These are phyloP conservation scores for Ceratocystis diversiconidia DNA, from an alignment of 2,329 filamentous ascomycete species.

Conservation along the genomic window DNA sequence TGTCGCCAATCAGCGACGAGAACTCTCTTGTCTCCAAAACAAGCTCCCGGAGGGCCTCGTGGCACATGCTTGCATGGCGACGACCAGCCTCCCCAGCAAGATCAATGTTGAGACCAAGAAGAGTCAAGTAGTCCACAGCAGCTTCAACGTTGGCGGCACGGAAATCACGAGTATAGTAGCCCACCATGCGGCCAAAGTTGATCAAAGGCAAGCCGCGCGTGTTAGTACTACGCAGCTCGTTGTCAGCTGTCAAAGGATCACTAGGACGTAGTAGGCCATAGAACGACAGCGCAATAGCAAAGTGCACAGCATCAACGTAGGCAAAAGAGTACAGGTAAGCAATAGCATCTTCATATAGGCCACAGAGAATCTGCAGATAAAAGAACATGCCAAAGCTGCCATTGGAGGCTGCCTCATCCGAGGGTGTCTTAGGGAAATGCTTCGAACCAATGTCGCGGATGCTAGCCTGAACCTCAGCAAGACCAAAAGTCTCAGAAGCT, in stretches of 20 bases:
- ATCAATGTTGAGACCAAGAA: conserved; percentile 87
- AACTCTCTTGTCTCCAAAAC: conserved; percentile 96
- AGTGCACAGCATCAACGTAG: conserved; percentile 88
- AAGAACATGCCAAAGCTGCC: conserved; percentile 83
- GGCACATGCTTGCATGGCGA: conserved; percentile 68
- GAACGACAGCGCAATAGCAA: conserved; percentile 75
- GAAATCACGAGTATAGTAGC: conserved; percentile 93
- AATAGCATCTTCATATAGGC: conserved; percentile 88
- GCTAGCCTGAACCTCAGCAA: conserved; percentile 58
- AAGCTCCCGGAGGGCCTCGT: conserved; percentile 83
- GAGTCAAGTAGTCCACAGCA: conserved; percentile 80
- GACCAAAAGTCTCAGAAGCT: conserved; percentile 50
- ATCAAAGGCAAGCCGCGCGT: conserved; percentile 63
- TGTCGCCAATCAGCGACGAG: conserved; percentile 82
- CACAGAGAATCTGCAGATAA: conserved; percentile 76
- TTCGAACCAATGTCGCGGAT: conserved; percentile 80
- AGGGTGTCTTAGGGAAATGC: conserved; percentile 70
- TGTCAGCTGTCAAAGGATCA: conserved; percentile 59
- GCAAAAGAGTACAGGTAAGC: conserved; percentile 84
- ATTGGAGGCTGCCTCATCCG: conserved; percentile 46
- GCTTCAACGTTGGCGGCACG: conserved; percentile 76
- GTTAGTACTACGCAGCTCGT: conserved; percentile 53
- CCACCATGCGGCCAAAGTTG: conserved; percentile 86
- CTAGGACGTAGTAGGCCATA: conserved; percentile 82
- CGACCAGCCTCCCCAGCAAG: conserved; percentile 58